phyloP scores from a whole-genome alignment of 2,329 filamentous ascomycete genomes.

The Diaporthe destruens region DNA sequence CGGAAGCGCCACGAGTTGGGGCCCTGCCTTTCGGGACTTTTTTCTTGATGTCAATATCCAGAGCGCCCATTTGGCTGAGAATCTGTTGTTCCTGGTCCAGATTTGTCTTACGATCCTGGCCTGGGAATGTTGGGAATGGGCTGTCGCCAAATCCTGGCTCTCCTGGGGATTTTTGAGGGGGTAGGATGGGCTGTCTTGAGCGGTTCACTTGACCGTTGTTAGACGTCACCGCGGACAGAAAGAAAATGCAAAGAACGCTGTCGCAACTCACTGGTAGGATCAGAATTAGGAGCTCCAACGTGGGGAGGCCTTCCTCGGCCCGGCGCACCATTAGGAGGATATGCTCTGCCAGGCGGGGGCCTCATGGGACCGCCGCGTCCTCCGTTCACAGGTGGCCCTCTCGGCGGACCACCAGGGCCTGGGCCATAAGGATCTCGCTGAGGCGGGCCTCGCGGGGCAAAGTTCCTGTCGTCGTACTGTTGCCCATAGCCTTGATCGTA shows the following conservation, averaged over 20 bases:
- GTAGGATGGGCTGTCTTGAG: constrained; percentile 48
- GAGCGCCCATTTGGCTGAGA: constrained; percentile 55
- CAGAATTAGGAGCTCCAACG: constrained; percentile 54
- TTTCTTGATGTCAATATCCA: constrained; percentile 51
- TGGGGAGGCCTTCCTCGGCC: constrained; percentile 56
- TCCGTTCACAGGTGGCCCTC: constrained; percentile 56
- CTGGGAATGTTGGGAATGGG: constrained; percentile 58
- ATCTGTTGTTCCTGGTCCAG: constrained; percentile 57
- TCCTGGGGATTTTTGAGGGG: constrained; percentile 40
- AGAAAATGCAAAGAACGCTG: constrained; percentile 30
- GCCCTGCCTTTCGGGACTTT: constrained; percentile 38
- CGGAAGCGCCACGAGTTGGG: constrained; percentile 44
- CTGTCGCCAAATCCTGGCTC: constrained; percentile 55
- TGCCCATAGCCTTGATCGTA: constrained; percentile 54
- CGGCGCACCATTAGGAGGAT: constrained; percentile 50
- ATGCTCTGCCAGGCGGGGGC: constrained; percentile 53
- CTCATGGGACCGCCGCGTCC: constrained; percentile 62
- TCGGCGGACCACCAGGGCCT: constrained; percentile 55
- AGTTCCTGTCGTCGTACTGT: constrained; percentile 60
- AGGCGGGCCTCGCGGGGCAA: constrained; percentile 58
- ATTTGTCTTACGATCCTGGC: constrained; percentile 55
- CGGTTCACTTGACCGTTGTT: constrained; percentile 44
- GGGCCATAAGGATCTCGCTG: constrained; percentile 60
- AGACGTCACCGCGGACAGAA: constrained; percentile 37
- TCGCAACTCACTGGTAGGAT: constrained; percentile 56